Percentiles rank a stretch among this genome's conserved stretches.
These are phyloP conservation scores for Sistotremastrum suecicum DNA, from an alignment of 768 basidiomycete species.

Conservation along the genomic window DNA sequence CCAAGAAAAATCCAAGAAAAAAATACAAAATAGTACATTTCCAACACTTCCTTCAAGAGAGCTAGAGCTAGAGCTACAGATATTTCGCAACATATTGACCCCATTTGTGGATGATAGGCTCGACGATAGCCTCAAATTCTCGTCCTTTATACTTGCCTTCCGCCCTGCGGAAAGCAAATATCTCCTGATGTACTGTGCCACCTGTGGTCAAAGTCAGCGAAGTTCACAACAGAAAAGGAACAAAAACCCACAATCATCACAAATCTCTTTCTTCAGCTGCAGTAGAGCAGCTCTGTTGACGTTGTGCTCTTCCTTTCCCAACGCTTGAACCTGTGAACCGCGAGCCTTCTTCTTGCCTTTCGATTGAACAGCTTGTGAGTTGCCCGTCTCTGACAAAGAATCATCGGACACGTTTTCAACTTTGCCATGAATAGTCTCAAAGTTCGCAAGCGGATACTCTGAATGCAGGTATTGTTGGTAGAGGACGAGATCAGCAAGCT, in stretches of 20 bases:
- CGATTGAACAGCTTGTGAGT: not conserved
- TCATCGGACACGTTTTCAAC: too few species aligned
- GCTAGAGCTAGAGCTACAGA: slow-evolving; percentile 5
- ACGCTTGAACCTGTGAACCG: slow-evolving; percentile 1
- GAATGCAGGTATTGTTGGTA: slow-evolving; percentile 46
- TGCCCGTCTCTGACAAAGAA: too few species aligned
- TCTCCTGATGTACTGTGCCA: slow-evolving; percentile 55
- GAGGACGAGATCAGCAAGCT: slow-evolving; percentile 53
- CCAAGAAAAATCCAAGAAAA: not conserved
- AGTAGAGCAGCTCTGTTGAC: slow-evolving; percentile 1
- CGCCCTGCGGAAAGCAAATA: slow-evolving; percentile 57
- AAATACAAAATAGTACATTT: not conserved
- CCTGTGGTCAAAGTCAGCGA: slow-evolving; percentile 20
- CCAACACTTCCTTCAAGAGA: not conserved
- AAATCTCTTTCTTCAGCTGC: slow-evolving; percentile 15
- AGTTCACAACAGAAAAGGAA: not conserved
- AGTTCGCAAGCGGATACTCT: slow-evolving; percentile 19
- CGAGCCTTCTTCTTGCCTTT: slow-evolving; percentile 5
- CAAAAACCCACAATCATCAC: slow-evolving; percentile 29
- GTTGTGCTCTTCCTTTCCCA: slow-evolving; percentile 1
- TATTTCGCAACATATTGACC: slow-evolving; percentile 40
- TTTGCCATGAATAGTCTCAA: too few species aligned
- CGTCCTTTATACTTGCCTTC: slow-evolving; percentile 41
- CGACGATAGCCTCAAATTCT: slow-evolving; percentile 66
- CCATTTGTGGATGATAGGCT: slow-evolving; percentile 69